phyloP scores from a whole-genome alignment of 176 grass and related monocot genomes.

The Musa itinerans region DNA sequence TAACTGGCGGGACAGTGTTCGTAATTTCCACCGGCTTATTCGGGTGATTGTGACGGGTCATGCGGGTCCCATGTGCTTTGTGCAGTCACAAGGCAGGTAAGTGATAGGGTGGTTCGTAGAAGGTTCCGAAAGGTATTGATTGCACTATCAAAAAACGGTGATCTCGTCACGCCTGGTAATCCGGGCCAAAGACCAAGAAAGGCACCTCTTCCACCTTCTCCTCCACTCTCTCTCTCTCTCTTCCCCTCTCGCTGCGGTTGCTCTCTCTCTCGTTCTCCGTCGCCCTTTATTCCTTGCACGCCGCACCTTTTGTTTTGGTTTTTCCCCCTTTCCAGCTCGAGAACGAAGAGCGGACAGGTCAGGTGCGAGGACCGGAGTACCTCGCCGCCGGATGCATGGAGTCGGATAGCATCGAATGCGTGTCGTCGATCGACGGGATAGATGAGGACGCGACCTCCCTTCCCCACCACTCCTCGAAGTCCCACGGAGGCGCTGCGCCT shows the following conservation, averaged over 20 bases:
- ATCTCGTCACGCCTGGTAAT: background rate
- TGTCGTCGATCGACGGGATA: constrained; percentile 5
- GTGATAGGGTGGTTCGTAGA: background rate
- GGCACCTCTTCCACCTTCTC: background rate
- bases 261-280: background rate
- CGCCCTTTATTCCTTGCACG: background rate
- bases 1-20: too few relatives aligned
- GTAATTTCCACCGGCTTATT: too few relatives aligned
- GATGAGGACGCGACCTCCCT: constrained; percentile 3
- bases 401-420: constrained; percentile 5
- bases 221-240: background rate
- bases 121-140: background rate
- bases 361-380: background rate
- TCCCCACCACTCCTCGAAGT: background rate
- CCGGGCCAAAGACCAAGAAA: background rate
- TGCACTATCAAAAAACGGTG: background rate
- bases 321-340: background rate
- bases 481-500: background rate
- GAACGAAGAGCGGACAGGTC: background rate
- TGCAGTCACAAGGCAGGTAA: background rate
- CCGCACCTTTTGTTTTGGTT: background rate
- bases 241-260: background rate
- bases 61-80: background rate
- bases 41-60: too few relatives aligned
- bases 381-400: background rate